phyloP scores from a whole-genome alignment of 2,329 filamentous ascomycete genomes.

The Aspergillus nomiae region DNA sequence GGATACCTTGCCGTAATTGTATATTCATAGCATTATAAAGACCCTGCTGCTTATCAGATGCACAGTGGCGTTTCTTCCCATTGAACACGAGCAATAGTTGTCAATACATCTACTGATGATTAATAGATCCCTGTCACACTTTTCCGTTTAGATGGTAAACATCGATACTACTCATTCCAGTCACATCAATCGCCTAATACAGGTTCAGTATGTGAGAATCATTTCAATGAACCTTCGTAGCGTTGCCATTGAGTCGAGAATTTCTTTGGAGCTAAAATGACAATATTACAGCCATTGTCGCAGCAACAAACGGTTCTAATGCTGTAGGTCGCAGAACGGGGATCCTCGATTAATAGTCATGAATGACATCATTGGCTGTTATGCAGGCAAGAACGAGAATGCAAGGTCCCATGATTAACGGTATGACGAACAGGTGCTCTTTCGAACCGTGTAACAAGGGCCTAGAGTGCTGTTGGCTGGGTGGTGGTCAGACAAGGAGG shows the following conservation, averaged over 20 bases:
- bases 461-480: background rate
- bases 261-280: background rate
- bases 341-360: background rate
- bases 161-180: too few relatives aligned
- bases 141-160: too few relatives aligned
- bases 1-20: too few relatives aligned
- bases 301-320: background rate
- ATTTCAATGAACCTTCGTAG: too few relatives aligned
- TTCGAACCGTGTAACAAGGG: background rate
- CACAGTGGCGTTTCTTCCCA: background rate
- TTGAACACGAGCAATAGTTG: background rate
- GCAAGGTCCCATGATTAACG: background rate
- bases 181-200: too few relatives aligned
- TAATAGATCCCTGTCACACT: too few relatives aligned
- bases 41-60: background rate
- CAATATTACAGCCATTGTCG: background rate
- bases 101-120: background rate
- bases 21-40: background rate
- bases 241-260: too few relatives aligned
- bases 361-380: background rate
- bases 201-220: background rate
- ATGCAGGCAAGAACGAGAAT: background rate
- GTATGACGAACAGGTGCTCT: background rate
- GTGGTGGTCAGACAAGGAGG: background rate
- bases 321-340: background rate